Percentiles rank a stretch among this genome's conserved stretches.
Evolutionary conservation across 495 filamentous ascomycete species (phyloP).

Genomic region (Penicillium robsamsonii): DNA sequence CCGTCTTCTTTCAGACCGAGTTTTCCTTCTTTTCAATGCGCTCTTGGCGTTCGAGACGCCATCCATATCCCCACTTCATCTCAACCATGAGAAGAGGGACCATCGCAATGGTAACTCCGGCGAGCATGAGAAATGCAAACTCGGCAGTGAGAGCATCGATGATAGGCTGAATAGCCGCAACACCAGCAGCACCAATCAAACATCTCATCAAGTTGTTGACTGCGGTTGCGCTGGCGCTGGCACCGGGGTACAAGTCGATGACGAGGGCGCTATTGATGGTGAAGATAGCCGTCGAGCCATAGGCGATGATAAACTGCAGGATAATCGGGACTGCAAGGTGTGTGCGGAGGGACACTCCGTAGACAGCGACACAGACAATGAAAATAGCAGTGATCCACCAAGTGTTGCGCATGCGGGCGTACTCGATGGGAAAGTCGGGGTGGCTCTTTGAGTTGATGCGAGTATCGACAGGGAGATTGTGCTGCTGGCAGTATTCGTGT

Average conservation of each 20-base stretch:
- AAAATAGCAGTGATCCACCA: conserved; percentile 43
- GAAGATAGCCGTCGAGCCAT: conserved; percentile 44
- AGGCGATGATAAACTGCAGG: conserved; percentile 53
- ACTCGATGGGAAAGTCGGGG: conserved; percentile 52
- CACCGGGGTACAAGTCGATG: conserved; percentile 63
- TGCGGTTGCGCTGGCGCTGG: conserved; percentile 64
- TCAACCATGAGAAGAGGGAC: conserved; percentile 38
- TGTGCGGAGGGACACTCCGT: conserved; percentile 26
- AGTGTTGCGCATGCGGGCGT: conserved; percentile 45
- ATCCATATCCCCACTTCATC: conserved; percentile 45
- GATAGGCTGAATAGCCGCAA: conserved; percentile 61
- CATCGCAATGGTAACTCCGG: conserved; percentile 38
- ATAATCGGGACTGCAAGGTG: conserved; percentile 55
- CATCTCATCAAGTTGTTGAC: conserved; percentile 71
- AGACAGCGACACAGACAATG: conserved; percentile 32
- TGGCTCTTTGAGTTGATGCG: conserved; percentile 41
- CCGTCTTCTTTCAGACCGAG: background rate
- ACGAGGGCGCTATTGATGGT: conserved; percentile 60
- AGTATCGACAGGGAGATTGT: conserved; percentile 41
- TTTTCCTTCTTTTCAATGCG: conserved; percentile 21
- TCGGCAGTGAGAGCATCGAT: conserved; percentile 57
- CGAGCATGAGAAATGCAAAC: conserved; percentile 62
- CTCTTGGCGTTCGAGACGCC: conserved; percentile 35
- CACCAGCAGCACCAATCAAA: conserved; percentile 62
- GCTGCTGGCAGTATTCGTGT: conserved; percentile 36